Base-by-base conservation (phyloP, 1,284 basidiomycete genomes). In the Coniferiporia sulphurascens region DNA sequence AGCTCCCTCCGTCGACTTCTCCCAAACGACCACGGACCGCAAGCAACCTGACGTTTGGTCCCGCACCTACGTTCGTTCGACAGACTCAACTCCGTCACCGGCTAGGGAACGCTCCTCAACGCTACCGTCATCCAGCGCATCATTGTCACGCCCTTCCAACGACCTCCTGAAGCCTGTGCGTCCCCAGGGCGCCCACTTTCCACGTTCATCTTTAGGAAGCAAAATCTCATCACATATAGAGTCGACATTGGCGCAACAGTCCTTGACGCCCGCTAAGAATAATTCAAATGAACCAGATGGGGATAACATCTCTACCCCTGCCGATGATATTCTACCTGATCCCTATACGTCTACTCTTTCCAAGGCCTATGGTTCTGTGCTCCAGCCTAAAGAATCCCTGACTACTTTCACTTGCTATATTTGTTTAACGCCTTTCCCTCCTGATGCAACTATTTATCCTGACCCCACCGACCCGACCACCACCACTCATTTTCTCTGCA, bases 361-460 rank as follows among this genome's bases (percentile, higher is more conserved):
- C 52, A 92, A 90, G 71, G 89, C 87, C 8, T 91, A 91, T 65
- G 89, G 89, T 35, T 90, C 89, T 0, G 79, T 92, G 32, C 74
- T 92, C 19, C 89, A 91, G 67, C 82, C 87, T n/a, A 85, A 85
- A 65, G 86, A 88, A 67, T 79, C 84, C 6, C 76, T 91, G 22
- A 71, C 78, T 9, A 79, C 81, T 12, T 86, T 87, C 66, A 79
- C 81, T 3, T 92, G 89, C 68, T 78, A 79, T 41, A 69, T 82
- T n/a, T 92, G 89, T 66, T 73, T 75, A 8, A 71, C 76, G 0
- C 74, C 78, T 4, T 92, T 92, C 68, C 80, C 83, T 51, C 89
- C 89, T 1, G 89, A 92, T 70, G 83, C 86, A 21, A 91, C 89
- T 35, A 89, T 92, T 62, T 92, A 90, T 67, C 90, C 90, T 1